Evolutionary conservation across 768 basidiomycete species (phyloP).

Genomic region (Boletus sp.): DNA sequence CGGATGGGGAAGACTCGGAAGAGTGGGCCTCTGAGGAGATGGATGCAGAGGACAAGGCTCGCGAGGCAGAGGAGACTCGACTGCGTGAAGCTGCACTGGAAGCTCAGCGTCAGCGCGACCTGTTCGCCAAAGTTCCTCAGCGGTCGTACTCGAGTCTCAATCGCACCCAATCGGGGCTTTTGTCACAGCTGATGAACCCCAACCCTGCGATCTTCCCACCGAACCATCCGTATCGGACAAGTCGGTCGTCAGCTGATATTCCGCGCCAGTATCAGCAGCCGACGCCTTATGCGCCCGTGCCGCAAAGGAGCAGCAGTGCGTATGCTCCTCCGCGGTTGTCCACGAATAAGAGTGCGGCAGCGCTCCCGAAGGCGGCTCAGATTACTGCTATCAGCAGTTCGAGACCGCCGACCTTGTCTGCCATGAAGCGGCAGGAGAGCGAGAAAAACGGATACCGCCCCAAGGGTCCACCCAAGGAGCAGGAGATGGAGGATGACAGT

Average conservation of each 20-base stretch:
- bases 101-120: conserved; percentile 60
- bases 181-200: conserved; percentile 71
- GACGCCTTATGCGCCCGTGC: conserved; percentile 19
- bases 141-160: conserved; percentile 59
- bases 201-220: conserved; percentile 57
- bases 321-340: conserved; percentile 37
- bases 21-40: conserved; percentile 63
- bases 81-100: conserved; percentile 58
- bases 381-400: conserved; percentile 39
- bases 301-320: conserved; percentile 29
- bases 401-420: conserved; percentile 22
- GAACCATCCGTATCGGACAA: conserved; percentile 56
- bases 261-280: conserved; percentile 21
- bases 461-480: conserved; percentile 59
- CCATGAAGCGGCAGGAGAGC: conserved; percentile 25
- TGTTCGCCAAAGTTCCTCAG: conserved; percentile 68
- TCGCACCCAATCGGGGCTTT: conserved; percentile 52
- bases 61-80: conserved; percentile 30
- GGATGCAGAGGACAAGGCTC: conserved; percentile 34
- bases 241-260: conserved; percentile 49
- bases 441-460: conserved; percentile 51
- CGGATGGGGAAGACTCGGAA: conserved; percentile 53
- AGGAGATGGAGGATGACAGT: conserved; percentile 66
- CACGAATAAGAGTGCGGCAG: conserved; percentile 56
- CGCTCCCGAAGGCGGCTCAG: conserved; percentile 53